These are phyloP conservation scores for Lepiota subincarnata DNA, from an alignment of 768 basidiomycete genomes.

Conservation along the genomic window DNA sequence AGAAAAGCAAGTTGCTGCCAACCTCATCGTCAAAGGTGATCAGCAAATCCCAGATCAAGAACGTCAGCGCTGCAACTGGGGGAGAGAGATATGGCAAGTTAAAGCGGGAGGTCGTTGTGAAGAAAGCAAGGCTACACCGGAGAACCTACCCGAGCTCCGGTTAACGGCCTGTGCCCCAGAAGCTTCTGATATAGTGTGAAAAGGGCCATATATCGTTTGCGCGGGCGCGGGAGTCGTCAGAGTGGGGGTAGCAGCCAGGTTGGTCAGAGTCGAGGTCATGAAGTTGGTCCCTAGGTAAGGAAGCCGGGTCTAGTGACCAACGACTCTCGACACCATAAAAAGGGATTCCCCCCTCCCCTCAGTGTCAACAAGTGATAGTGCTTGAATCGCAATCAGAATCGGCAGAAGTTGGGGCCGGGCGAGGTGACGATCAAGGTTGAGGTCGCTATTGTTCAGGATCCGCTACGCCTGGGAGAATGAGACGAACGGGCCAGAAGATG, in stretches of 20 bases:
- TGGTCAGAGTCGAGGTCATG: constrained; percentile 4
- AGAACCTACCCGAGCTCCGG: constrained; percentile 26
- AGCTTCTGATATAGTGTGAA: constrained; percentile 18
- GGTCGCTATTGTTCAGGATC: too few relatives aligned
- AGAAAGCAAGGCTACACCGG: background rate
- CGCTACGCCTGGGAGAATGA: too few relatives aligned
- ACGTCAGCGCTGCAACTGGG: constrained; percentile 33
- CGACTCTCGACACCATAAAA: background rate
- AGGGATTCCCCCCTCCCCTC: too few relatives aligned
- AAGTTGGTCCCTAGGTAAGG: background rate
- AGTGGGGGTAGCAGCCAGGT: background rate
- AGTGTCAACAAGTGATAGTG: too few relatives aligned
- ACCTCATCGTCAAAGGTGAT: constrained; percentile 39
- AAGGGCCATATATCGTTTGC: constrained; percentile 21
- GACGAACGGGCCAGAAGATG: too few relatives aligned
- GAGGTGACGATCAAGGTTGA: too few relatives aligned
- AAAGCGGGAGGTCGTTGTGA: background rate
- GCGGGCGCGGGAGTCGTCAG: background rate
- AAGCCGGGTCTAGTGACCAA: too few relatives aligned
- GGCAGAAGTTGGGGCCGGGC: background rate
- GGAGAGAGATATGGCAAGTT: background rate
- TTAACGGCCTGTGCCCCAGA: constrained; percentile 28
- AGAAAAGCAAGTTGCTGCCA: background rate
- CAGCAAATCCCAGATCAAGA: constrained; percentile 38
- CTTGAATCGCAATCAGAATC: background rate